These are phyloP conservation scores for Colletotrichum plurivorum DNA, from an alignment of 2,329 filamentous ascomycete species.

Conservation along the genomic window DNA sequence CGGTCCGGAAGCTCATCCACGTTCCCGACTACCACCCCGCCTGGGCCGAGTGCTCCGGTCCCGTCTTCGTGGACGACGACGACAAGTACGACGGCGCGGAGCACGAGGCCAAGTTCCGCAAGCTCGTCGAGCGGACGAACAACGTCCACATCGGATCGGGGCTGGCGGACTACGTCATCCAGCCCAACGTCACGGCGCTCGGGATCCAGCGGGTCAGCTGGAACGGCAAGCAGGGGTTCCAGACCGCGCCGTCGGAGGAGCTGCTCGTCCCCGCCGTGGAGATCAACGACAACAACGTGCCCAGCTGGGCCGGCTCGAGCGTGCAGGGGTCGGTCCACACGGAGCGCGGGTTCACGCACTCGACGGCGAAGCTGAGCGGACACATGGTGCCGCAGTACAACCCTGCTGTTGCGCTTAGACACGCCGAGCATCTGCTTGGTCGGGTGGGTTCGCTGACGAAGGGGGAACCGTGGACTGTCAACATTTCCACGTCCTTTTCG, in stretches of 20 bases:
- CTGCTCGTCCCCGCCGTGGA: constrained; percentile 73
- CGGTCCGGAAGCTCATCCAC: constrained; percentile 78
- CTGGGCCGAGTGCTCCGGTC: constrained; percentile 27
- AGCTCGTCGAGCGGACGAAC: constrained; percentile 60
- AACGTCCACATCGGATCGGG: constrained; percentile 83
- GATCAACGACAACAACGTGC: constrained; percentile 50
- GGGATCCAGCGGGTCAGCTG: constrained; percentile 87
- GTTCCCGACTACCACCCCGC: constrained; percentile 60
- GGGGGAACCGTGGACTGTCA: constrained; percentile 21
- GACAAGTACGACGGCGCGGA: constrained; percentile 27
- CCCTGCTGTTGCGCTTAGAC: constrained; percentile 76
- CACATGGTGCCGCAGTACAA: constrained; percentile 80
- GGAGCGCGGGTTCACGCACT: constrained; percentile 82
- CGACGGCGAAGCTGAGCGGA: constrained; percentile 73
- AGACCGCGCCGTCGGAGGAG: constrained; percentile 68
- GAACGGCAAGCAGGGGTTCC: constrained; percentile 80
- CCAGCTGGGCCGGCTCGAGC: constrained; percentile 70
- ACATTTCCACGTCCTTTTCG: constrained; percentile 21
- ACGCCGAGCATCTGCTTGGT: constrained; percentile 82
- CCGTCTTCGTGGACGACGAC: constrained; percentile 23
- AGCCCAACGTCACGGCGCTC: constrained; percentile 78
- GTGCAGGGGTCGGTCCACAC: constrained; percentile 78
- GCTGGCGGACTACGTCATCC: constrained; percentile 76
- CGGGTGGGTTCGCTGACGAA: constrained; percentile 62
- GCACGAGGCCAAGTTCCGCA: constrained; percentile 60